A percentile compares a stretch with the other conserved stretches of the same genome.
Conservation (phyloP, 1,284 basidiomycete species). For the Anthracocystis panici-leucophaei region DNA sequence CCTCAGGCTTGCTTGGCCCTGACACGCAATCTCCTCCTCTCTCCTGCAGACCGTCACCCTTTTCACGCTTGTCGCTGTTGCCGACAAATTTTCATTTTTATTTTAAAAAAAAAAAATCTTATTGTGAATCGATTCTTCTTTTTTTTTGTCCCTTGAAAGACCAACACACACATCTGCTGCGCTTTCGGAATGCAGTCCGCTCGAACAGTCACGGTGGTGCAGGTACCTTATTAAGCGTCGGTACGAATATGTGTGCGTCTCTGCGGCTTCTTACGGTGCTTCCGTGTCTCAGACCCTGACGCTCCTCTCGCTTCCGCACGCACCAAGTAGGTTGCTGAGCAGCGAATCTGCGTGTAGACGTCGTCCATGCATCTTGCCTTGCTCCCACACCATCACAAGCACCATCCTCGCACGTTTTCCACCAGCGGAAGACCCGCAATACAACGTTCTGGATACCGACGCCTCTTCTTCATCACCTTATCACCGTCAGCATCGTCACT, state of each 20-base stretch:
- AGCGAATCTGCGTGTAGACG: not conserved
- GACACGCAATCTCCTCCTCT: not conserved
- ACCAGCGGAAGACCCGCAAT: not conserved
- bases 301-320: not conserved
- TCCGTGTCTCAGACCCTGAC: conserved; percentile 6
- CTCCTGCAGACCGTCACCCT: not conserved
- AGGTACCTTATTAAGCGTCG: not conserved
- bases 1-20: not conserved
- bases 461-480: not conserved
- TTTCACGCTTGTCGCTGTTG: not conserved
- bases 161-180: not conserved
- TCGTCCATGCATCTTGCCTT: not conserved
- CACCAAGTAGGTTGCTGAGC: not conserved
- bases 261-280: not conserved
- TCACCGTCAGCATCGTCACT: not conserved
- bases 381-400: conserved; percentile 2
- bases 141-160: conserved; percentile 13
- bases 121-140: not conserved
- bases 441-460: not conserved
- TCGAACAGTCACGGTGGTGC: not conserved
- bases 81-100: not conserved
- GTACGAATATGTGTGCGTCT: no score
- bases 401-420: not conserved
- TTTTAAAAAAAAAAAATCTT: not conserved
- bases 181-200: not conserved